Conservation (phyloP, 192 early-diverging fungal species). For the Dissophora ornata region DNA sequence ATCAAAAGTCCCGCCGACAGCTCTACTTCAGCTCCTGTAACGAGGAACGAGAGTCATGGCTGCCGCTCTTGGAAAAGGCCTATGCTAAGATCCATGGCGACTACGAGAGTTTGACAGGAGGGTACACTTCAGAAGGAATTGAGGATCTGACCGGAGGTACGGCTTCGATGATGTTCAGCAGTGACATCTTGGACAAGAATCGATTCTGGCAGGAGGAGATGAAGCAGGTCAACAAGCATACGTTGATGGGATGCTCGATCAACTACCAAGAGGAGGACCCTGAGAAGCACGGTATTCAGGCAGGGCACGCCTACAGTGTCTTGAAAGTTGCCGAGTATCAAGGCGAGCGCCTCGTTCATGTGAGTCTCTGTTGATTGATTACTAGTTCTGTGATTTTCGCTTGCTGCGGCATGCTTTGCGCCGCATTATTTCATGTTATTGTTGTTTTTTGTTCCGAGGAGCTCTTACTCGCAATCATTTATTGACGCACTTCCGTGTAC, state of each 20-base stretch:
- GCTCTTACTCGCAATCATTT: no score
- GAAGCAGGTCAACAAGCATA: constrained; percentile 52
- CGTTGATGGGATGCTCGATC: constrained; percentile 55
- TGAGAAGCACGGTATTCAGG: constrained; percentile 46
- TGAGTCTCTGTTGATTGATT: constrained; percentile 4
- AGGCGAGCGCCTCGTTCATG: constrained; percentile 52
- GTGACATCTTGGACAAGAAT: constrained; percentile 64
- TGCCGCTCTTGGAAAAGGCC: constrained; percentile 70
- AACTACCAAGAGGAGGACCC: constrained; percentile 33
- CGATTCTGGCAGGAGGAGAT: constrained; percentile 68
- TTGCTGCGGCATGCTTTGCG: no score
- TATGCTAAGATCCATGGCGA: constrained; percentile 69
- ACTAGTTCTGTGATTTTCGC: no score
- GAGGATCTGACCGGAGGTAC: constrained; percentile 69
- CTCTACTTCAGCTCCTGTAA: constrained; percentile 53
- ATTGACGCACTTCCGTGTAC: no score
- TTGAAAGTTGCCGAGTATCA: constrained; percentile 57
- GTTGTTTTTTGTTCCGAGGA: no score
- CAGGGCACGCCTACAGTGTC: constrained; percentile 64
- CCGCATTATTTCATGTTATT: no score
- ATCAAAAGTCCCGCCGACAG: constrained; percentile 6
- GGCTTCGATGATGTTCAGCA: constrained; percentile 44
- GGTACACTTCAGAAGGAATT: constrained; percentile 59
- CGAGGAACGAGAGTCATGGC: constrained; percentile 64
- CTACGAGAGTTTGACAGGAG: constrained; percentile 61